A percentile compares a stretch with the other conserved stretches of the same genome.
Conservation (phyloP, 2,329 filamentous ascomycete species). For the Neofusicoccum parvum region DNA sequence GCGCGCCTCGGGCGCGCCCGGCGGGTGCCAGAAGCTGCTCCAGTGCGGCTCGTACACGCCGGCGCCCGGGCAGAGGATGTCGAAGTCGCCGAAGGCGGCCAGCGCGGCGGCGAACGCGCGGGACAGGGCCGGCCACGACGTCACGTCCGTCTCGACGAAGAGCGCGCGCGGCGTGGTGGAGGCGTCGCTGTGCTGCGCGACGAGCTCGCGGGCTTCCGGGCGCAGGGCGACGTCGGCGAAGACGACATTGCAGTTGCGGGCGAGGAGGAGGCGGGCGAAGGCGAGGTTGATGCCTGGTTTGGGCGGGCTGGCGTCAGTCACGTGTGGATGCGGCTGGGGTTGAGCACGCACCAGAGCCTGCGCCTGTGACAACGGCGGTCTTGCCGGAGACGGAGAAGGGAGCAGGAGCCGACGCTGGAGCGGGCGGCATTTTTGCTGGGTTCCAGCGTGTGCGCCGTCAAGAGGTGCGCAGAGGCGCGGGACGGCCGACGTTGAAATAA, state of each 20-base stretch:
- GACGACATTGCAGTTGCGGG: constrained; percentile 50
- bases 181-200: constrained; percentile 32
- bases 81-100: constrained; percentile 38
- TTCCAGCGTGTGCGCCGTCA: background rate
- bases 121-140: constrained; percentile 37
- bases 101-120: constrained; percentile 35
- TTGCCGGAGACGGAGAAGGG: constrained; percentile 36
- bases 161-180: constrained; percentile 39
- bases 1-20: constrained; percentile 37
- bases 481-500: background rate
- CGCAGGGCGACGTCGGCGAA: constrained; percentile 51
- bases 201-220: constrained; percentile 49
- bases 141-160: constrained; percentile 49
- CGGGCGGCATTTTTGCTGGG: constrained; percentile 6
- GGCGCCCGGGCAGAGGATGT: constrained; percentile 53
- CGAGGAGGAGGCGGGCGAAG: constrained; percentile 50
- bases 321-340: background rate
- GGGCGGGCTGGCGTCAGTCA: background rate
- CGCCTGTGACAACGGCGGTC: constrained; percentile 45
- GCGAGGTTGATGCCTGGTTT: constrained; percentile 49
- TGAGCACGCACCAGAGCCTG: constrained; percentile 36
- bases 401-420: background rate
- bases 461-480: background rate
- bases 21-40: constrained; percentile 53
- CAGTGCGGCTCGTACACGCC: constrained; percentile 53